Evolutionary conservation across 2,329 filamentous ascomycete genomes (phyloP).

Genomic region (Alternaria alternata): DNA sequence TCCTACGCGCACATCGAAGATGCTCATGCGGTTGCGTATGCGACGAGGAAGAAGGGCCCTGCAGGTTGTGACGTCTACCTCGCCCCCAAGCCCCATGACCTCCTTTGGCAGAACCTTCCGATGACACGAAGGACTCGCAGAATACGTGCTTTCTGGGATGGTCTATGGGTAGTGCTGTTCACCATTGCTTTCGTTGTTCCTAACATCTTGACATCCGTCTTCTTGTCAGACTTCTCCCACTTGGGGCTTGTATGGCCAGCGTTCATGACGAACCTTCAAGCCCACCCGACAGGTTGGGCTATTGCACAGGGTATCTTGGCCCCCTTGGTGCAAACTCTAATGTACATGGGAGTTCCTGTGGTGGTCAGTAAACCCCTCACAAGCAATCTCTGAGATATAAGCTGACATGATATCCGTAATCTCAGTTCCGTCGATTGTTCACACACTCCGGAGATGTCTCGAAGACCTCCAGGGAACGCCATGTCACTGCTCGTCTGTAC

Average conservation of each 20-base stretch:
- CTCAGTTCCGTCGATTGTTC: slow-evolving; percentile 79
- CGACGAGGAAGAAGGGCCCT: slow-evolving; percentile 79
- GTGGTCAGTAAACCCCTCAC: slow-evolving; percentile 53
- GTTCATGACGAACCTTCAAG: slow-evolving; percentile 72
- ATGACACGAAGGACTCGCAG: slow-evolving; percentile 72
- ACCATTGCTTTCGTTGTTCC: slow-evolving; percentile 87
- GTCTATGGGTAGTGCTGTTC: slow-evolving; percentile 80
- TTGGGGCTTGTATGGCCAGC: slow-evolving; percentile 80
- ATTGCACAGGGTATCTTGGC: slow-evolving; percentile 91
- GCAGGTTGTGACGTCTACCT: slow-evolving; percentile 77
- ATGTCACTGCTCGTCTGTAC: slow-evolving; percentile 89
- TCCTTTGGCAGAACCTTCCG: slow-evolving; percentile 94
- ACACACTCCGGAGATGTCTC: slow-evolving; percentile 86
- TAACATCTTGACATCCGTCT: slow-evolving; percentile 93
- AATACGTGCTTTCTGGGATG: slow-evolving; percentile 78
- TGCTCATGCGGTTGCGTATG: slow-evolving; percentile 82
- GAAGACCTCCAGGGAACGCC: slow-evolving; percentile 85
- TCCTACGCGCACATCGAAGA: slow-evolving; percentile 88
- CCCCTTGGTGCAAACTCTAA: slow-evolving; percentile 82
- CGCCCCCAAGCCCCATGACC: slow-evolving; percentile 86
- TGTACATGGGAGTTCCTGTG: slow-evolving; percentile 86
- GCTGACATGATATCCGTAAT: neutral
- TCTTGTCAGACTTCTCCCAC: slow-evolving; percentile 85
- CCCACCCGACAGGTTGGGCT: slow-evolving; percentile 76
- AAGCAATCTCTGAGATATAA: neutral